Evolutionary conservation across 768 basidiomycete genomes (phyloP).

Genomic region (Auriscalpium orientale): DNA sequence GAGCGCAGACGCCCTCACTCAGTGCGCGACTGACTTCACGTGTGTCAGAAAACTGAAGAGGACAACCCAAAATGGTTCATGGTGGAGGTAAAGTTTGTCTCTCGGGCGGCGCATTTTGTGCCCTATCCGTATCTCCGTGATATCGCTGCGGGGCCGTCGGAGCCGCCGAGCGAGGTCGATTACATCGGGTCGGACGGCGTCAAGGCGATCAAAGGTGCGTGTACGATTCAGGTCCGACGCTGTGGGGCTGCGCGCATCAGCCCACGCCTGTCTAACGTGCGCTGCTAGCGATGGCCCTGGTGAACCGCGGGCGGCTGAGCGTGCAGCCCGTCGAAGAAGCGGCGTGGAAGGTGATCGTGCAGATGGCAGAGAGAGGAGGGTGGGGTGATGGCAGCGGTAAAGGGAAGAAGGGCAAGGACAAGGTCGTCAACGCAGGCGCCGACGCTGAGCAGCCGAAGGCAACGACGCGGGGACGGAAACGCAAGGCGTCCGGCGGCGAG

Average conservation of each 20-base stretch:
- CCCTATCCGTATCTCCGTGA: conserved; percentile 67
- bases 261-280: background rate
- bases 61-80: conserved; percentile 86
- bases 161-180: conserved; percentile 44
- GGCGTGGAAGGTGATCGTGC: conserved; percentile 56
- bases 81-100: conserved; percentile 70
- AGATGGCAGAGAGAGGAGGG: conserved; percentile 66
- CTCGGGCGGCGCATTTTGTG: conserved; percentile 64
- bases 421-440: background rate
- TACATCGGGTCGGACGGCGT: conserved; percentile 63
- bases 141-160: conserved; percentile 36
- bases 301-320: conserved; percentile 76
- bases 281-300: conserved; percentile 62
- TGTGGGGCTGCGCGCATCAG: background rate
- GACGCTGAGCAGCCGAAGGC: background rate
- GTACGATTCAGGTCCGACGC: conserved; percentile 2
- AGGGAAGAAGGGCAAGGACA: background rate
- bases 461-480: background rate
- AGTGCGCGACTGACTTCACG: no score
- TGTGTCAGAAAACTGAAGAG: conserved; percentile 63
- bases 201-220: conserved; percentile 53
- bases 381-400: conserved; percentile 40
- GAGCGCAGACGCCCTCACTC: conserved; percentile 12
- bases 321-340: conserved; percentile 70
- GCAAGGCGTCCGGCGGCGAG: background rate